Evolutionary conservation across 192 early-diverging fungal species (phyloP), one percentile per base, ranked within the genome.

Genomic region (Linnemannia zychae): DNA sequence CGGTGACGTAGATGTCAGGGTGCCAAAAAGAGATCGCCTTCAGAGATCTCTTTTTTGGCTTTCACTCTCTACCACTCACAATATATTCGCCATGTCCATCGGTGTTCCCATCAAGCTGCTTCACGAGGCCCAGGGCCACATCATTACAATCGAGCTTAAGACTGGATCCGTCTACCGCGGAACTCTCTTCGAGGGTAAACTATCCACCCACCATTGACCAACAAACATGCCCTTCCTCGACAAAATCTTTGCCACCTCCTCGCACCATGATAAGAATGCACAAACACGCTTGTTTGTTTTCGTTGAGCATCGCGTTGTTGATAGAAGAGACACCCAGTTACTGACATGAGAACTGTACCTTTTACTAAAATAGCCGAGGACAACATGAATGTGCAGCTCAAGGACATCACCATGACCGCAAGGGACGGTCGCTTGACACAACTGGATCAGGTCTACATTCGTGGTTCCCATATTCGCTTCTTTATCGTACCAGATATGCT

Each of bases 401-500:
- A 93, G 80, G 96, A 99, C 75, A 97, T 99, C 73, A 96, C 95
- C 37, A 96, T 97, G 52, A 98, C 97, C 6, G 92, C 91, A 78
- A 93, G 98, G 49, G 98, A 99, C 83, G 98, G 98, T 28, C 93
- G 95, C 67, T 93, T 96, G 38, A 91, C 94, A 77, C 96, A 98
- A 78, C 88, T 99, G 86, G 97, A 99, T 85, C 97, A 98, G 87
- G 97, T 99, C 48, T 99, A 97, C 80, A 93, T 98, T 85, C 95
- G 98, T 72, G 98, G 98, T 34, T 97, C 96, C 60, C 93, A 94
- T 73, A 92, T 98, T 79, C 93, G 97, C 67, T 98, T 97, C 89
- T 96, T 99, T 76, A 94, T 99, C 44, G 97, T 98, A n/a, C 98
- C 98, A 33, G 98, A 99, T 87, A 99, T 99, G 97, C 92, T 99